Evolutionary conservation across 352 stramenopile genomes (phyloP).

Genomic region (Blastocystis sp.): DNA sequence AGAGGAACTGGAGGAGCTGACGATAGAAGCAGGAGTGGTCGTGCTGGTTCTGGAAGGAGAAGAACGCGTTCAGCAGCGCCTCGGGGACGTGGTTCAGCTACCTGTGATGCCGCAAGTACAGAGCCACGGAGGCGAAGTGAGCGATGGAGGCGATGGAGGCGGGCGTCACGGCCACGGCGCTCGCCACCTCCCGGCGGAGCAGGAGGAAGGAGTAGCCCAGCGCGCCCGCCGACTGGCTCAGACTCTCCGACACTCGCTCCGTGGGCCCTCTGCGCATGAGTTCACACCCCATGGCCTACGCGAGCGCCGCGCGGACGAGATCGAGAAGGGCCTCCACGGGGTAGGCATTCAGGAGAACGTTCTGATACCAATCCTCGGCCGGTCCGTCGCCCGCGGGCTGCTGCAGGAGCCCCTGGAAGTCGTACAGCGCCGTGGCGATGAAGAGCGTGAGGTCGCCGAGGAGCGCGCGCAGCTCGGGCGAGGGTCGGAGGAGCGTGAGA

Average conservation of each 20-base stretch:
- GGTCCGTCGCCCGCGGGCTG: not conserved
- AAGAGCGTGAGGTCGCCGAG: not conserved
- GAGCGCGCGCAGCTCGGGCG: not conserved
- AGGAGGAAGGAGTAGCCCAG: not conserved
- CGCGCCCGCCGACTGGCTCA: not conserved
- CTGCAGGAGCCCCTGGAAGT: not conserved
- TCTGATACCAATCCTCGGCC: not conserved
- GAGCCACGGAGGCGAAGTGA: too few relatives aligned
- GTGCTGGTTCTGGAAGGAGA: not conserved
- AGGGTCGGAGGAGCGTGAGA: not conserved
- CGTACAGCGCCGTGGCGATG: not conserved
- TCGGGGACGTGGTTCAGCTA: not conserved
- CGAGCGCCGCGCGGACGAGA: not conserved
- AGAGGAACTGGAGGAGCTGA: not conserved
- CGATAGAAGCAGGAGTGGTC: not conserved
- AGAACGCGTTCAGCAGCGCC: not conserved
- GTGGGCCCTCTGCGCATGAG: too few relatives aligned
- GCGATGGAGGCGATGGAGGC: too few relatives aligned
- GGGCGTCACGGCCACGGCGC: too few relatives aligned
- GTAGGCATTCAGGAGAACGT: not conserved
- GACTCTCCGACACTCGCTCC: too few relatives aligned
- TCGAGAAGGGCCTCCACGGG: not conserved
- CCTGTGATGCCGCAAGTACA: too few relatives aligned
- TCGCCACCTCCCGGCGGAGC: not conserved
- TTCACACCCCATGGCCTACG: too few relatives aligned